These are phyloP conservation scores for Penicillium steckii DNA, from an alignment of 495 filamentous ascomycete species.

Conservation along the genomic window DNA sequence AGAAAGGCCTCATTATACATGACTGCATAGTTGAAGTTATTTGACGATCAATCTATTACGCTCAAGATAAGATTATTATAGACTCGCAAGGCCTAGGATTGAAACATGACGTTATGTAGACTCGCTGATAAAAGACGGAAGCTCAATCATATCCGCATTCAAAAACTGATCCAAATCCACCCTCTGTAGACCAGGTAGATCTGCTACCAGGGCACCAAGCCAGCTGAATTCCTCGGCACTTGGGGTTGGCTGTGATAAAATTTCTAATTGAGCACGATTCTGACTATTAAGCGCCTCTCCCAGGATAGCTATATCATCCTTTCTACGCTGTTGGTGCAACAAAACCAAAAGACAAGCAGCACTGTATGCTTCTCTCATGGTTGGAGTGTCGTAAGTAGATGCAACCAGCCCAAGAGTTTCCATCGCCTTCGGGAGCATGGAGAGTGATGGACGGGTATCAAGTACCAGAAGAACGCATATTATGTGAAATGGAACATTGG, in stretches of 20 bases:
- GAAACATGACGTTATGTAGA: neutral
- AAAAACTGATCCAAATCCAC: constrained; percentile 37
- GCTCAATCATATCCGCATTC: constrained; percentile 28
- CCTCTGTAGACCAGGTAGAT: constrained; percentile 35
- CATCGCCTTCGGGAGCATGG: constrained; percentile 46
- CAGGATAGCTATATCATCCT: constrained; percentile 28
- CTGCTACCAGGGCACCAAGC: constrained; percentile 39
- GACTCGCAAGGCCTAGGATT: neutral
- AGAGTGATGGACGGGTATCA: constrained; percentile 42
- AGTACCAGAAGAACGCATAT: constrained; percentile 50
- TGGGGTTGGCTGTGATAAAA: constrained; percentile 13
- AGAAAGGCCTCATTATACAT: too few species aligned
- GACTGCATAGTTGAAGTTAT: neutral
- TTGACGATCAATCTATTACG: neutral
- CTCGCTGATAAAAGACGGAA: constrained; percentile 6
- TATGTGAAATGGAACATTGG: constrained; percentile 53
- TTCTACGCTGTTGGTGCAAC: constrained; percentile 36
- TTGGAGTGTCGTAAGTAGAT: constrained; percentile 38
- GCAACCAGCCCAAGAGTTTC: constrained; percentile 41
- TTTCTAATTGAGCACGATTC: constrained; percentile 5
- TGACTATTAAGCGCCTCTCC: constrained; percentile 15
- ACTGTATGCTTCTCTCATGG: constrained; percentile 47
- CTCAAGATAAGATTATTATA: neutral
- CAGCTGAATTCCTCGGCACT: constrained; percentile 30
- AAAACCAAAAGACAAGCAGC: constrained; percentile 42